These are phyloP conservation scores for Blumeria hordei DNA, from an alignment of 2,329 filamentous ascomycete species.

Conservation along the genomic window DNA sequence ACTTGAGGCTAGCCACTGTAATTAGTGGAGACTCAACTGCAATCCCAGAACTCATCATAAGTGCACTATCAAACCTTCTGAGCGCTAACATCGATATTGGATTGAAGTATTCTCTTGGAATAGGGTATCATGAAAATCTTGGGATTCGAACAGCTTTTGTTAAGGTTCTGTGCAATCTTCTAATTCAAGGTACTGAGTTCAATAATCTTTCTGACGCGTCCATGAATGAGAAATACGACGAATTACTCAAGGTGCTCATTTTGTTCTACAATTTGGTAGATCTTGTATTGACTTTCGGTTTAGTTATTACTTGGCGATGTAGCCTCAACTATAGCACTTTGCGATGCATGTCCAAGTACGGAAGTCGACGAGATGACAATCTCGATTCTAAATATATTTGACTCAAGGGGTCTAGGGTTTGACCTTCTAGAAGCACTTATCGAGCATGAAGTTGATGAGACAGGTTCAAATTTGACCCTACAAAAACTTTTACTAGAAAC, in stretches of 20 bases:
- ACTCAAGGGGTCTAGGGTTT: constrained; percentile 38
- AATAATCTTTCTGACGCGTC: constrained; percentile 42
- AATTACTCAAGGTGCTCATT: constrained; percentile 29
- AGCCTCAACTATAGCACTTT: constrained; percentile 36
- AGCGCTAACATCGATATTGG: constrained; percentile 51
- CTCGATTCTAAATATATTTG: constrained; percentile 44
- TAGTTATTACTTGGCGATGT: constrained; percentile 37
- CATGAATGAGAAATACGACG: constrained; percentile 44
- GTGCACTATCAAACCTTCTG: constrained; percentile 41
- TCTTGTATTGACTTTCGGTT: constrained; percentile 3
- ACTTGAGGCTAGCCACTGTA: constrained; percentile 17
- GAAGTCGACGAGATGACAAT: constrained; percentile 47
- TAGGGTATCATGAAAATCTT: constrained; percentile 46
- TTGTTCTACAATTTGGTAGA: not conserved
- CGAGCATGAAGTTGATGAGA: constrained; percentile 43
- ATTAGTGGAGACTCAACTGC: constrained; percentile 28
- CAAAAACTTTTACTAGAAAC: not conserved
- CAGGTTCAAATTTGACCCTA: constrained; percentile 20
- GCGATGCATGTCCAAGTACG: constrained; percentile 38
- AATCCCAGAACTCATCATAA: constrained; percentile 38
- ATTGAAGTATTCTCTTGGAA: constrained; percentile 42
- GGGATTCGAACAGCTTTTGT: constrained; percentile 47
- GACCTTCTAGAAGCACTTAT: constrained; percentile 40
- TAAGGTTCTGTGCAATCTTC: constrained; percentile 44
- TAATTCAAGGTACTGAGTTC: constrained; percentile 49